phyloP scores from a whole-genome alignment of 1,284 basidiomycete genomes.

The Puccinia horiana region DNA sequence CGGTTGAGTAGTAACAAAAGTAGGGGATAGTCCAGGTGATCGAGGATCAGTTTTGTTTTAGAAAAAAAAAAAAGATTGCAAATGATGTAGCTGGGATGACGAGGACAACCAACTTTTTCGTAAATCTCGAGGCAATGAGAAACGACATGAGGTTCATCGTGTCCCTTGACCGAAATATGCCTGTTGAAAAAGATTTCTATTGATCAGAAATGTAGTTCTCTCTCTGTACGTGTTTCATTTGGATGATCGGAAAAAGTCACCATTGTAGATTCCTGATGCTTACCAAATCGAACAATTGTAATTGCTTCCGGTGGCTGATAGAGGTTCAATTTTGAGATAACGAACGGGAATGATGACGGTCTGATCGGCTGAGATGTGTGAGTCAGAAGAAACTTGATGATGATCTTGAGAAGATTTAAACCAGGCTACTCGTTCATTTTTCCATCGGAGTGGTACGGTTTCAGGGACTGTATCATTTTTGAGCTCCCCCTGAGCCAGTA shows the following conservation, averaged over 20 bases:
- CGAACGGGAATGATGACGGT: slow-evolving; percentile 34
- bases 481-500: slow-evolving; percentile 48
- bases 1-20: background rate
- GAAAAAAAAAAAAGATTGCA: too few relatives aligned
- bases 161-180: slow-evolving; percentile 41
- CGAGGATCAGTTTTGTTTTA: too few relatives aligned
- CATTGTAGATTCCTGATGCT: background rate
- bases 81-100: background rate
- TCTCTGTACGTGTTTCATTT: background rate
- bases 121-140: slow-evolving; percentile 23
- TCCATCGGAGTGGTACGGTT: slow-evolving; percentile 44
- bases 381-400: background rate
- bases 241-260: background rate
- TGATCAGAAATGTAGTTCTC: background rate
- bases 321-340: slow-evolving; percentile 48
- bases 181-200: too few relatives aligned
- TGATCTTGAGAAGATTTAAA: slow-evolving; percentile 10
- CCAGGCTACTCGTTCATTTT: slow-evolving; percentile 35
- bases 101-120: slow-evolving; percentile 23
- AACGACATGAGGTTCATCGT: slow-evolving; percentile 38
- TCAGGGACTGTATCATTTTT: slow-evolving; percentile 46
- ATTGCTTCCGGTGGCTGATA: slow-evolving; percentile 44
- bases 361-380: background rate
- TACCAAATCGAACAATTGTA: slow-evolving; percentile 50
- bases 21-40: too few relatives aligned